Conservation (phyloP, 75 land plant genomes). For the Larix kaempferi region DNA sequence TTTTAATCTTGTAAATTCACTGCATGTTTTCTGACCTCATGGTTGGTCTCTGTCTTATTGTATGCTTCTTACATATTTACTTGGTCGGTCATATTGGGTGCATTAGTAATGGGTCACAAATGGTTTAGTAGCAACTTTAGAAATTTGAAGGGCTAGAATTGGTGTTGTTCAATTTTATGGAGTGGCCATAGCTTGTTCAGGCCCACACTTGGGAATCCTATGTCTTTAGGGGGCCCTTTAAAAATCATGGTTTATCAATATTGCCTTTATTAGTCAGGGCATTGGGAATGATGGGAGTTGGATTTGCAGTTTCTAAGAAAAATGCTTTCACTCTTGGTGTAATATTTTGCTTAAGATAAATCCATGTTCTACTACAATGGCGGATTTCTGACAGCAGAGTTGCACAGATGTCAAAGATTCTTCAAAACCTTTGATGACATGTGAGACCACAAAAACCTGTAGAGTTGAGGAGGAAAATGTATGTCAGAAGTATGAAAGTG, state of each 20-base stretch:
- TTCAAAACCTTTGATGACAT: neutral
- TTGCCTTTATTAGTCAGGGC: slow-evolving; percentile 18
- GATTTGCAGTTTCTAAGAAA: slow-evolving; percentile 9
- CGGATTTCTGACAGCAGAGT: neutral
- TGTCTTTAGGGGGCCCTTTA: slow-evolving; percentile 17
- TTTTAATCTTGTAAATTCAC: too few species aligned
- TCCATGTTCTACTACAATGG: neutral
- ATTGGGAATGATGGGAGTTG: slow-evolving; percentile 24
- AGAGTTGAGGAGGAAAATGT: neutral
- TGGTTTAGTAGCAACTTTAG: too few species aligned
- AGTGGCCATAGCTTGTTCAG: too few species aligned
- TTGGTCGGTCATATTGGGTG: too few species aligned
- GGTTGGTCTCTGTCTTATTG: too few species aligned
- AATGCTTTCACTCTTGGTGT: neutral
- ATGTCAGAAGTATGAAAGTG: neutral
- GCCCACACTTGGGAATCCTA: slow-evolving; percentile 32
- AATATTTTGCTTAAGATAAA: neutral
- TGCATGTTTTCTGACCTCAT: too few species aligned
- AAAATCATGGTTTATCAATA: slow-evolving; percentile 16
- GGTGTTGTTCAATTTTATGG: too few species aligned
- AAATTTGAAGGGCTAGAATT: too few species aligned
- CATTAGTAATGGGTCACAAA: too few species aligned
- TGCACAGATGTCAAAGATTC: neutral
- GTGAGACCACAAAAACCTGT: neutral
- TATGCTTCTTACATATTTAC: too few species aligned